Evolutionary conservation across 1,284 basidiomycete species (phyloP).

Genomic region (Apiotrichum siamense): DNA sequence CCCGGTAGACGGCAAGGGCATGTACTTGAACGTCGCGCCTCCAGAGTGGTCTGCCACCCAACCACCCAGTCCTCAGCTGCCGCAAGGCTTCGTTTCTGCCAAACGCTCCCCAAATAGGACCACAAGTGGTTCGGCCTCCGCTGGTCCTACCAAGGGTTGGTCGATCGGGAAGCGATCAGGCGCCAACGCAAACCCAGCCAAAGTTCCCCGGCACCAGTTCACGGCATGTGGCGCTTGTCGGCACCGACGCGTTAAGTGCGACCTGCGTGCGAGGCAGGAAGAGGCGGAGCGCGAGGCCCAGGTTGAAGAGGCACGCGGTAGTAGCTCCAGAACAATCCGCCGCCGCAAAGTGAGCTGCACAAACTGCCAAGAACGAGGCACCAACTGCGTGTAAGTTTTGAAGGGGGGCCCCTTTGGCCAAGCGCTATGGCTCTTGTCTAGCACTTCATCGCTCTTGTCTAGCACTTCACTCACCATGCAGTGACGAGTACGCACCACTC

Average conservation of each 20-base stretch:
- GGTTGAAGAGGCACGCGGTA: constrained; percentile 6
- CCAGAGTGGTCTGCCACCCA: too few species aligned
- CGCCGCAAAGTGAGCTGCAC: constrained; percentile 56
- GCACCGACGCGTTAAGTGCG: constrained; percentile 59
- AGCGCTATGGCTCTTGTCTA: neutral
- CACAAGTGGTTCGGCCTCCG: neutral
- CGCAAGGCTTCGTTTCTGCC: too few species aligned
- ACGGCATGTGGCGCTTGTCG: constrained; percentile 84
- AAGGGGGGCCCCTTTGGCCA: too few species aligned
- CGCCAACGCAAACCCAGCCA: constrained; percentile 30
- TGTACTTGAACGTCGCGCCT: constrained; percentile 1
- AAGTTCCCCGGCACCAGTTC: constrained; percentile 70
- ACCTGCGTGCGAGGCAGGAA: constrained; percentile 41
- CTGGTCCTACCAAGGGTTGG: neutral
- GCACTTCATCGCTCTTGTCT: too few species aligned
- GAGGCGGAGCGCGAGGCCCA: constrained; percentile 19
- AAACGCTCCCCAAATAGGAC: too few species aligned
- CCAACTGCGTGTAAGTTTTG: constrained; percentile 75
- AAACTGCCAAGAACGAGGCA: constrained; percentile 74
- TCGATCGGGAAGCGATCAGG: neutral
- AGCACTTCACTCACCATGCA: too few species aligned
- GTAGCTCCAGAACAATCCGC: neutral
- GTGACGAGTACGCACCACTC: constrained; percentile 75
- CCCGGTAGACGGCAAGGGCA: neutral
- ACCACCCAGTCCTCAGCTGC: too few species aligned